A percentile compares a stretch with the other conserved stretches of the same genome.
Evolutionary conservation across 2,329 filamentous ascomycete genomes (phyloP).

Genomic region (Helotiales sp.): DNA sequence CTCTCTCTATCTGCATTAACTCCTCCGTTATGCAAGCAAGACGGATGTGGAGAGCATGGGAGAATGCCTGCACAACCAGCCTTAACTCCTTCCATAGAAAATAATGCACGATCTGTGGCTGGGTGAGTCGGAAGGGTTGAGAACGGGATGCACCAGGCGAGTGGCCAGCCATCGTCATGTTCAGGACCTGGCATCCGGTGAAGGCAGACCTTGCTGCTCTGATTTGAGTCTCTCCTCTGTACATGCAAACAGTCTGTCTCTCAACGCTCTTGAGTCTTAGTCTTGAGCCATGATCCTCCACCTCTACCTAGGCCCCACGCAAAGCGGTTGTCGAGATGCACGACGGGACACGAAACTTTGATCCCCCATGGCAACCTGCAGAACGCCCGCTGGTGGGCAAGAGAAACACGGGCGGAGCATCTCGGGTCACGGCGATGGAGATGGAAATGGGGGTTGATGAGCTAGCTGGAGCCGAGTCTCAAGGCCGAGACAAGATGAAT

Average conservation of each 20-base stretch:
- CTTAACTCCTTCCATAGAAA: constrained; percentile 4
- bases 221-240: neutral
- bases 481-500: neutral
- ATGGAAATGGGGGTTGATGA: neutral
- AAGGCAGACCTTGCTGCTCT: neutral
- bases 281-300: neutral
- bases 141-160: constrained; percentile 2
- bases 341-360: neutral
- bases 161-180: constrained; percentile 6
- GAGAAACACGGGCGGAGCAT: neutral
- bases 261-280: neutral
- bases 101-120: constrained; percentile 15
- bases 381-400: neutral
- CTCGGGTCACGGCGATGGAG: constrained; percentile 1
- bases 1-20: neutral
- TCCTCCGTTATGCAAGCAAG: neutral
- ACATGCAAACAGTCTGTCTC: neutral
- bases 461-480: constrained; percentile 5
- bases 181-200: neutral
- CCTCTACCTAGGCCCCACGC: neutral
- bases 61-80: neutral
- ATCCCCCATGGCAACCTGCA: neutral
- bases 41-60: neutral
- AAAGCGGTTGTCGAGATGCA: neutral
- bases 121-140: neutral